phyloP scores from a whole-genome alignment of 2,329 filamentous ascomycete species.

The Penicillium sp. region DNA sequence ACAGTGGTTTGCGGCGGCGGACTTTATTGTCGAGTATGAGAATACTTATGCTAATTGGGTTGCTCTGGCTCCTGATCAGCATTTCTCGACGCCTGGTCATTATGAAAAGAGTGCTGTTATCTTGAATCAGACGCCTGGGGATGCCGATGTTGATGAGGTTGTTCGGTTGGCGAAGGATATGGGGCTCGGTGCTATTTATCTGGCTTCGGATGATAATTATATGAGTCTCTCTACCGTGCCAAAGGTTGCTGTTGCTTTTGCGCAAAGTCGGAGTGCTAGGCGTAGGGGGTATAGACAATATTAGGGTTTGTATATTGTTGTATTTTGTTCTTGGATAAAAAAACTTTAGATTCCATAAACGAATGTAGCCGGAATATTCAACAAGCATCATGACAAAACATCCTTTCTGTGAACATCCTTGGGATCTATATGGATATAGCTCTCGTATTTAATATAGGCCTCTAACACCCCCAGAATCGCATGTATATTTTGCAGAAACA shows the following conservation, averaged over 20 bases:
- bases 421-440: not conserved
- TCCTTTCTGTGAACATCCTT: not conserved
- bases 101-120: conserved; percentile 16
- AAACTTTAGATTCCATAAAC: not conserved
- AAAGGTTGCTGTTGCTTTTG: conserved; percentile 15
- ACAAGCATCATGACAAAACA: not conserved
- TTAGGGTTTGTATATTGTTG: not conserved
- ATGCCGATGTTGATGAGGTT: conserved; percentile 3
- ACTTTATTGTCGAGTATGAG: conserved; percentile 22
- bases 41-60: conserved; percentile 17
- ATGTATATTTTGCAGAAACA: conserved; percentile 57
- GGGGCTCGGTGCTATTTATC: conserved; percentile 19
- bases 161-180: conserved; percentile 12
- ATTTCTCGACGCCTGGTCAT: conserved; percentile 1
- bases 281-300: not conserved
- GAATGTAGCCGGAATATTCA: not conserved
- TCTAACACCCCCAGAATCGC: not conserved
- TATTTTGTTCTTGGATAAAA: too few species aligned
- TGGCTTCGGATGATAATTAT: conserved; percentile 16
- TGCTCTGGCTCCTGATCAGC: not conserved
- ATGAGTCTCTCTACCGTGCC: conserved; percentile 5
- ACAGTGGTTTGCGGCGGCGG: conserved; percentile 16
- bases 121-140: not conserved
- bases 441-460: not conserved
- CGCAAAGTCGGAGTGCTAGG: not conserved